phyloP scores from a whole-genome alignment of 2,329 filamentous ascomycete genomes.

The Diplodia sapinea region DNA sequence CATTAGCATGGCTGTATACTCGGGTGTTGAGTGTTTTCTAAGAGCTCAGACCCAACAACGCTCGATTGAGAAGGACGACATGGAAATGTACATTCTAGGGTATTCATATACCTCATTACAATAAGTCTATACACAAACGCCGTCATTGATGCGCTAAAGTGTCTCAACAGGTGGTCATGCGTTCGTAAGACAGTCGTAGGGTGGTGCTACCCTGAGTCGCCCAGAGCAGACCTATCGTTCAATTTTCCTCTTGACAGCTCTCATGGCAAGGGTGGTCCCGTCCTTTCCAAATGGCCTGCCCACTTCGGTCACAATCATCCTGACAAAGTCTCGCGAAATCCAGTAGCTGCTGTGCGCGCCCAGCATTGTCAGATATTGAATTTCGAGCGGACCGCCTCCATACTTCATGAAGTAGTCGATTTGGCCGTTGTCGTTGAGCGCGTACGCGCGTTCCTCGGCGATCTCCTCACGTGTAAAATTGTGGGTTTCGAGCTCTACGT shows the following conservation, averaged over 20 bases:
- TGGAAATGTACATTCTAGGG: slow-evolving; percentile 12
- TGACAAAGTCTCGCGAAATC: slow-evolving; percentile 84
- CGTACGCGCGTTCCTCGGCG: slow-evolving; percentile 82
- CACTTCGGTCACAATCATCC: slow-evolving; percentile 87
- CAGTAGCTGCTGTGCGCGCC: slow-evolving; percentile 96
- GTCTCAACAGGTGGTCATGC: slow-evolving; percentile 1
- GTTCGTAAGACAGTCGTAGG: slow-evolving; percentile 11
- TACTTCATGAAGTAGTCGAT: slow-evolving; percentile 88
- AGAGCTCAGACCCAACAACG: background rate
- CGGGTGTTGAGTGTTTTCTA: background rate
- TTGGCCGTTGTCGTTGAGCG: slow-evolving; percentile 96
- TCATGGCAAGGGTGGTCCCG: slow-evolving; percentile 59
- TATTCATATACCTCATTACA: slow-evolving; percentile 21
- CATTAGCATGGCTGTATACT: background rate
- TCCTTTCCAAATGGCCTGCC: slow-evolving; percentile 73
- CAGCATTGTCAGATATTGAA: slow-evolving; percentile 97
- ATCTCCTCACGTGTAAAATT: slow-evolving; percentile 92
- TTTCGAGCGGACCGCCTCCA: slow-evolving; percentile 84
- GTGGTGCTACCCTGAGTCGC: background rate
- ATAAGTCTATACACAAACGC: slow-evolving; percentile 6
- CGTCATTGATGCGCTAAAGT: slow-evolving; percentile 17
- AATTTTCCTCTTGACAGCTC: slow-evolving; percentile 59
- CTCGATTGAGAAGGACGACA: background rate
- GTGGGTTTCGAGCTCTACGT: slow-evolving; percentile 91
- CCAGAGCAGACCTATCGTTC: slow-evolving; percentile 4